phyloP scores from a whole-genome alignment of 768 basidiomycete genomes.

The Lepiota subincarnata region DNA sequence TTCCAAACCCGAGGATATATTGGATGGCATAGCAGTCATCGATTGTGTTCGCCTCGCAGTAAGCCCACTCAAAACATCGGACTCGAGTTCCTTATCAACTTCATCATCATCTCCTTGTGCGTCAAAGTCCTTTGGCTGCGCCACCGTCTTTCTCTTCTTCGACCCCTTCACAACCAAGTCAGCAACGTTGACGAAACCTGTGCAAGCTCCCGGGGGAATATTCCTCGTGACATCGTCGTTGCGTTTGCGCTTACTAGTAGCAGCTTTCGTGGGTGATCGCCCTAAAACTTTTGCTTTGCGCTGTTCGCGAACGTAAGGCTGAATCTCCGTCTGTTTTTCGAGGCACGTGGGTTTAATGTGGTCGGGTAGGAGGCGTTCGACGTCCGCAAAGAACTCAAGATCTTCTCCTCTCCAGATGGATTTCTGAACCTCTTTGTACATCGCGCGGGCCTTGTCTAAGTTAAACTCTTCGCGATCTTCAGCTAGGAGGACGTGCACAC shows the following conservation, averaged over 20 bases:
- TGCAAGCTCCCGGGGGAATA: constrained; percentile 67
- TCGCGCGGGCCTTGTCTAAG: constrained; percentile 81
- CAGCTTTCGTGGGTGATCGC: constrained; percentile 9
- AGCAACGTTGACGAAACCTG: constrained; percentile 67
- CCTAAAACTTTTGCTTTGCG: constrained; percentile 31
- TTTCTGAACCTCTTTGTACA: constrained; percentile 85
- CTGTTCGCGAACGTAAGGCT: constrained; percentile 59
- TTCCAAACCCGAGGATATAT: constrained; percentile 12
- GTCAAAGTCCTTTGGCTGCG: constrained; percentile 38
- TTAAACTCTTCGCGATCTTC: constrained; percentile 89
- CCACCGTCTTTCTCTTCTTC: constrained; percentile 41
- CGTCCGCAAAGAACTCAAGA: constrained; percentile 91
- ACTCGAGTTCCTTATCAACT: constrained; percentile 62
- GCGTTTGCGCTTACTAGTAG: constrained; percentile 58
- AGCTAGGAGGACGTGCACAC: constrained; percentile 87
- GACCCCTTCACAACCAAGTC: constrained; percentile 53
- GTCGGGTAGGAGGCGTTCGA: constrained; percentile 78
- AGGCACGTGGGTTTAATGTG: constrained; percentile 72
- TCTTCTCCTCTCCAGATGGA: constrained; percentile 81
- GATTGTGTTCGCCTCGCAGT: constrained; percentile 49
- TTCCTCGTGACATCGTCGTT: constrained; percentile 66
- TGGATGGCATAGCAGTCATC: constrained; percentile 26
- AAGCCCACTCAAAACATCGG: constrained; percentile 40
- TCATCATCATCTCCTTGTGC: constrained; percentile 60
- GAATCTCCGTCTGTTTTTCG: constrained; percentile 81